phyloP scores from a whole-genome alignment of 495 filamentous ascomycete genomes.

The Articulospora tetracladia region DNA sequence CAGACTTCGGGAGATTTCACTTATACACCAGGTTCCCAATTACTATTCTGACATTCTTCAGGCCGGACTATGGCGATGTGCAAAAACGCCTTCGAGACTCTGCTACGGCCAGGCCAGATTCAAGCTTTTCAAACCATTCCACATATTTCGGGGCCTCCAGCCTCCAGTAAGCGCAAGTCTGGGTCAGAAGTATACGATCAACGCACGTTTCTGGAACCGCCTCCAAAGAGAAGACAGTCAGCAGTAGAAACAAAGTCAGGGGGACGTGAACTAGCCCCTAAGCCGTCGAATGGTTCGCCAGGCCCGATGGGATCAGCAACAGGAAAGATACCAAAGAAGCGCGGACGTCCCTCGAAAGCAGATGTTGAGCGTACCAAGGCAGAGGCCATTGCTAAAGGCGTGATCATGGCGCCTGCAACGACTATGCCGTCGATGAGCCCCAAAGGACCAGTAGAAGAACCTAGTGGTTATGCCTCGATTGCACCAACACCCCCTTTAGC shows the following conservation, averaged over 20 bases:
- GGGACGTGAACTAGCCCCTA: slow-evolving; percentile 18
- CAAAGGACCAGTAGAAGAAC: neutral
- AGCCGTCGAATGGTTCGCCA: slow-evolving; percentile 21
- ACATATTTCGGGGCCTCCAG: neutral
- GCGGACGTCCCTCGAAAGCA: slow-evolving; percentile 56
- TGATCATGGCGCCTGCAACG: slow-evolving; percentile 15
- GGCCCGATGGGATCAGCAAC: slow-evolving; percentile 4
- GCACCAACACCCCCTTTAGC: slow-evolving; percentile 1
- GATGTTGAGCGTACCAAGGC: slow-evolving; percentile 48
- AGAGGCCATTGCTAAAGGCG: slow-evolving; percentile 37
- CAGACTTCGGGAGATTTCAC: slow-evolving; percentile 7
- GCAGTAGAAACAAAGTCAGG: slow-evolving; percentile 3
- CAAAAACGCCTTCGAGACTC: slow-evolving; percentile 18
- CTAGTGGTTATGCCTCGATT: slow-evolving; percentile 7
- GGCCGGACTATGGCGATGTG: slow-evolving; percentile 20
- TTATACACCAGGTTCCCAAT: neutral
- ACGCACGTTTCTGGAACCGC: neutral
- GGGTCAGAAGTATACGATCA: slow-evolving; percentile 9
- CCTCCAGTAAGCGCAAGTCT: slow-evolving; percentile 21
- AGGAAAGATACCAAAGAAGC: slow-evolving; percentile 47
- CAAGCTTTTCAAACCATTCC: neutral
- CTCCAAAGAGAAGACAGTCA: slow-evolving; percentile 22
- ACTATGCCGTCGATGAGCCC: slow-evolving; percentile 5
- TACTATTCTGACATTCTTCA: slow-evolving; percentile 7
- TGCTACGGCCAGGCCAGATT: slow-evolving; percentile 4